Evolutionary conservation across 148 eudicot genomes (phyloP), one percentile per base, ranked within the genome.

Genomic region (Amaranthus palmeri): DNA sequence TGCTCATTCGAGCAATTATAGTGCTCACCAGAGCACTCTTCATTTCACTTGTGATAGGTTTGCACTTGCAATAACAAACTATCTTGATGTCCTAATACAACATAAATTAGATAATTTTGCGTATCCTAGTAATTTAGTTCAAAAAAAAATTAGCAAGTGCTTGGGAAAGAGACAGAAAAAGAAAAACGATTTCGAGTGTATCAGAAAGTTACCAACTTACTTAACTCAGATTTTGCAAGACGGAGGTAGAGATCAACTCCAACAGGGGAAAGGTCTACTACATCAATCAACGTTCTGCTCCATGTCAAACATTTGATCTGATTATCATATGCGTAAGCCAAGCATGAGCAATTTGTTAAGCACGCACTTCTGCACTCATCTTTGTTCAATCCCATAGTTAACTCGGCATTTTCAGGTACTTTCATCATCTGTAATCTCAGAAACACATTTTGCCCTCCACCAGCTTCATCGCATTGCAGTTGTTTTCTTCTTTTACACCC

Each of bases 261-360:
- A 4, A 58, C 60, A 68, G 45, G 14, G 1, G 50, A 11, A 13
- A 69, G 43, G 40, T 69, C 40, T 8, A 42, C 61, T 11, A 42
- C n/a, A 49, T 69, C 72, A 7, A 69, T 69, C 72, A 69, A 69
- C 25, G 14, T 6, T 53, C 8, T 42, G 15, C 12, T 54, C 72
- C 72, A 69, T 17, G 56, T 36, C 72, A 69, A 40, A 46, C 72
- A 69, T 45, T 61, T 61, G 6, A 15, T 85, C 2, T 52, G 53
- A 11, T 80, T 45, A 41, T 73, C 49, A 57, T 78, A 78, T 12
- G 88, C 46, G 61, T 81, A 90, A 17, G 88, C 91, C 40, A 73
- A 68, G 47, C 96, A 90, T 2, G 80, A 71, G 66, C 96, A 90
- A 25, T 90, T 78, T 61, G 56, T 76, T 57, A 43, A 42, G 69